Conservation (phyloP, 2,329 filamentous ascomycete species). For the Aspergillus pseudonomiae region DNA sequence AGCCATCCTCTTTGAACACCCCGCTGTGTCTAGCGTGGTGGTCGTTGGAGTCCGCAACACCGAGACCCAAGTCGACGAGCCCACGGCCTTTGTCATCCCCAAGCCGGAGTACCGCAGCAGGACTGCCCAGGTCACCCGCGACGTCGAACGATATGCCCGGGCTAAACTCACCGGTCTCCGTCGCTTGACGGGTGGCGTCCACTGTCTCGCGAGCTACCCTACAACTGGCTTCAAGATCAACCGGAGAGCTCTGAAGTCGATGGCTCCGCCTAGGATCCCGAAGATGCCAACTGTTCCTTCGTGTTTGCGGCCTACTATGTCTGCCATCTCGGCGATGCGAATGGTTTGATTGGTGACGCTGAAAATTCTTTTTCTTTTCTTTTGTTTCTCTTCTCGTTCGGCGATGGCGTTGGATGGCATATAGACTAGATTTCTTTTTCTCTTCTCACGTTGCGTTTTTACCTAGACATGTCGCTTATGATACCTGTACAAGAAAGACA, state of each 20-base stretch:
- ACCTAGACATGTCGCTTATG: neutral
- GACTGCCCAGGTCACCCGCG: neutral
- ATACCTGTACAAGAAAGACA: neutral
- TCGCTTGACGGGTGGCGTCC: neutral
- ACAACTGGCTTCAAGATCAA: conserved; percentile 1
- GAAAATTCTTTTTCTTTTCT: neutral
- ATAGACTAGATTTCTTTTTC: neutral
- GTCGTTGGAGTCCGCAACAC: conserved; percentile 29
- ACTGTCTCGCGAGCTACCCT: neutral
- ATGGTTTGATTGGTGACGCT: neutral
- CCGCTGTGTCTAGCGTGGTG: conserved; percentile 33
- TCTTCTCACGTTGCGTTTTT: neutral
- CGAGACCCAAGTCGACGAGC: neutral
- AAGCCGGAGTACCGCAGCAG: neutral
- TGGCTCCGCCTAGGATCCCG: neutral
- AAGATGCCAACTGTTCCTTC: neutral
- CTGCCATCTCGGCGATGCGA: neutral
- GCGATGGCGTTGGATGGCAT: neutral
- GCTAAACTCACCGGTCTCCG: neutral
- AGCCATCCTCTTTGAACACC: conserved; percentile 34
- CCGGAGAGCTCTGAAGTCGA: neutral
- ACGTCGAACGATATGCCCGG: neutral
- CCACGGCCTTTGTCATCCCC: neutral
- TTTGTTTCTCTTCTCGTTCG: neutral
- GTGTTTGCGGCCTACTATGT: neutral